phyloP scores from a whole-genome alignment of 805 yeast genomes.

The Cyberlindnera saturnus region DNA sequence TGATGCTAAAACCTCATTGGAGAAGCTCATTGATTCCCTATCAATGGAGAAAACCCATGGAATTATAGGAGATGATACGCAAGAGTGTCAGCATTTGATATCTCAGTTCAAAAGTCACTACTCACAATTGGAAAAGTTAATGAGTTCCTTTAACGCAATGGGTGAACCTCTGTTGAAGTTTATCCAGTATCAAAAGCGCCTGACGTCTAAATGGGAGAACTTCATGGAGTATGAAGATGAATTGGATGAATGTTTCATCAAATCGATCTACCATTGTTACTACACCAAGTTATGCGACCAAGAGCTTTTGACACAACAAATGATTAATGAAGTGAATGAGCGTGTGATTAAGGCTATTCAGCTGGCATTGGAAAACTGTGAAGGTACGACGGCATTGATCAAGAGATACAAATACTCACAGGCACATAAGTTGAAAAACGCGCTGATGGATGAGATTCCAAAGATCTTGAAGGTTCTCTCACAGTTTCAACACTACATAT shows the following conservation, averaged over 20 bases:
- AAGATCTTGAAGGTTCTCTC: constrained; percentile 13
- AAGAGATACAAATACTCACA: constrained; percentile 27
- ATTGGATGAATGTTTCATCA: constrained; percentile 16
- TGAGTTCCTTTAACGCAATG: constrained; percentile 6
- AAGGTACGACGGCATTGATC: constrained; percentile 20
- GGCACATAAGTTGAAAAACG: constrained; percentile 14
- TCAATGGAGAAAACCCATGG: not conserved
- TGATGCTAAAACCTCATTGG: constrained; percentile 15
- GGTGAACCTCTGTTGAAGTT: constrained; percentile 12
- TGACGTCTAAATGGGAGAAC: constrained; percentile 24
- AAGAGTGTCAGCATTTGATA: not conserved
- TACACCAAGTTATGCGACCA: constrained; percentile 22
- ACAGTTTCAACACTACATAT: constrained; percentile 12
- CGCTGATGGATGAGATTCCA: constrained; percentile 28
- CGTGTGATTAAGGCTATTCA: constrained; percentile 26
- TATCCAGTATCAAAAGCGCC: constrained; percentile 9
- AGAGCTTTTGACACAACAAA: constrained; percentile 24
- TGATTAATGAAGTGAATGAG: constrained; percentile 22
- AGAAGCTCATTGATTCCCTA: constrained; percentile 8
- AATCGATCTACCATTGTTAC: constrained; percentile 25
- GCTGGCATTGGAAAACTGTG: constrained; percentile 20
- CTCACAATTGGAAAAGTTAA: not conserved
- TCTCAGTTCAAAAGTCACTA: not conserved
- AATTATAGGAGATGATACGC: not conserved
- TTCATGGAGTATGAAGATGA: constrained; percentile 24